These are phyloP conservation scores for Psophocarpus tetragonolobus DNA, from an alignment of 306 rosid genomes.

Conservation along the genomic window DNA sequence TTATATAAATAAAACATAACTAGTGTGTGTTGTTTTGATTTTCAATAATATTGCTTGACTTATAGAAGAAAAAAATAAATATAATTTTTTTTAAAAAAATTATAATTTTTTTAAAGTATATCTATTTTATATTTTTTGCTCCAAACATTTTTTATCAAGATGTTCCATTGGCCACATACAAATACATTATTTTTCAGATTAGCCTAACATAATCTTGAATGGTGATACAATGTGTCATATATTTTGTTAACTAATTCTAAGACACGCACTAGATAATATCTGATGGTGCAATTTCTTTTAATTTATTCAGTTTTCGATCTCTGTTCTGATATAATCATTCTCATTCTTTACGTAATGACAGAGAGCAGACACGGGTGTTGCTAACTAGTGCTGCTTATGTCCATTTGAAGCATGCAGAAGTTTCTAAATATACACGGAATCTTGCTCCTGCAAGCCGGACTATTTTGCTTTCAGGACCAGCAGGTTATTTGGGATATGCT, in stretches of 20 bases:
- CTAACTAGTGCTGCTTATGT: conserved; percentile 92
- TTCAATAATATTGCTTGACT: no score
- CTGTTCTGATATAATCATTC: not conserved
- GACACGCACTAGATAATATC: not conserved
- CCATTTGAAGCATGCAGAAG: conserved; percentile 80
- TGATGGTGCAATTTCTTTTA: not conserved
- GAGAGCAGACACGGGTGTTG: conserved; percentile 83
- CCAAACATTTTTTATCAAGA: no score
- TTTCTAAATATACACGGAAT: conserved; percentile 72
- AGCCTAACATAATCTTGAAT: not conserved
- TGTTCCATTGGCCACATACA: no score
- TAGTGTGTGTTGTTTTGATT: no score
- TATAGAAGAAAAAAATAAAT: no score
- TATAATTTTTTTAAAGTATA: no score
- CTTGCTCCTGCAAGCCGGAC: conserved; percentile 96
- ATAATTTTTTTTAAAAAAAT: no score
- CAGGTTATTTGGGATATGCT: conserved; percentile 52
- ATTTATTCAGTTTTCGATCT: not conserved
- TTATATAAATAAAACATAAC: no score
- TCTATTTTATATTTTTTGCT: no score
- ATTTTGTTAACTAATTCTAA: not conserved
- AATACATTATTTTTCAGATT: not conserved
- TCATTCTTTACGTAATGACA: conserved; percentile 32
- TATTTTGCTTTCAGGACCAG: conserved; percentile 89
- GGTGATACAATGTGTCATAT: not conserved